Percentiles rank a stretch among this genome's conserved stretches.
Conservation (phyloP, 352 stramenopile genomes). For the Phytophthora sojae region DNA sequence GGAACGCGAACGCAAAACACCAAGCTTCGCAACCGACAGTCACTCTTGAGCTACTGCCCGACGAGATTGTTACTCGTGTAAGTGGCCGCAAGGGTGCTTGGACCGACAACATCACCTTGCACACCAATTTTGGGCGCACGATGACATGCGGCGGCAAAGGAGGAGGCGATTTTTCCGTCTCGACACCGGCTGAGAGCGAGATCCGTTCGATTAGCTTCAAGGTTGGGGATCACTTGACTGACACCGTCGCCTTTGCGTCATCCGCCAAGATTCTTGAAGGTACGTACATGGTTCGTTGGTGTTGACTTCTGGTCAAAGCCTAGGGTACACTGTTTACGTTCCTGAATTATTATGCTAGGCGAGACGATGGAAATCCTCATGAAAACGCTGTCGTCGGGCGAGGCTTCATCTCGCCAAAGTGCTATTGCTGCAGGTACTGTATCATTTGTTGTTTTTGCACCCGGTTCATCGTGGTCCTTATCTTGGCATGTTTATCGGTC, state of each 20-base stretch:
- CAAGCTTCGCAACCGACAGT: slow-evolving; percentile 41
- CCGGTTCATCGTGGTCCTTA: not conserved
- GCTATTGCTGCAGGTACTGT: slow-evolving; percentile 47
- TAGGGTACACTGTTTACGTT: not conserved
- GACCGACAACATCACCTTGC: slow-evolving; percentile 68
- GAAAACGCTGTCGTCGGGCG: slow-evolving; percentile 18
- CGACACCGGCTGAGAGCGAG: slow-evolving; percentile 39
- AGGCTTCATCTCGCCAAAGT: slow-evolving; percentile 26
- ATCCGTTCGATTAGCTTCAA: slow-evolving; percentile 72
- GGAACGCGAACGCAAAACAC: slow-evolving; percentile 52
- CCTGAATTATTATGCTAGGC: slow-evolving; percentile 19
- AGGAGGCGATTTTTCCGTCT: slow-evolving; percentile 61
- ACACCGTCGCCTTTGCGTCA: slow-evolving; percentile 55
- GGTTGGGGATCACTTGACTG: slow-evolving; percentile 72
- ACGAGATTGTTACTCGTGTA: slow-evolving; percentile 61
- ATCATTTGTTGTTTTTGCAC: not conserved
- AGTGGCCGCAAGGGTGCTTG: slow-evolving; percentile 77
- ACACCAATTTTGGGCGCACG: slow-evolving; percentile 73
- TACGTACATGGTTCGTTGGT: slow-evolving; percentile 9
- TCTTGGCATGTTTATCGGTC: not conserved
- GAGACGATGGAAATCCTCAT: slow-evolving; percentile 33
- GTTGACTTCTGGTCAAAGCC: not conserved
- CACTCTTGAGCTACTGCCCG: slow-evolving; percentile 46
- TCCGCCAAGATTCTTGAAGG: slow-evolving; percentile 26
- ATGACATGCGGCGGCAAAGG: slow-evolving; percentile 67